Evolutionary conservation across 768 basidiomycete species (phyloP).

Genomic region (Dioszegia crocea): DNA sequence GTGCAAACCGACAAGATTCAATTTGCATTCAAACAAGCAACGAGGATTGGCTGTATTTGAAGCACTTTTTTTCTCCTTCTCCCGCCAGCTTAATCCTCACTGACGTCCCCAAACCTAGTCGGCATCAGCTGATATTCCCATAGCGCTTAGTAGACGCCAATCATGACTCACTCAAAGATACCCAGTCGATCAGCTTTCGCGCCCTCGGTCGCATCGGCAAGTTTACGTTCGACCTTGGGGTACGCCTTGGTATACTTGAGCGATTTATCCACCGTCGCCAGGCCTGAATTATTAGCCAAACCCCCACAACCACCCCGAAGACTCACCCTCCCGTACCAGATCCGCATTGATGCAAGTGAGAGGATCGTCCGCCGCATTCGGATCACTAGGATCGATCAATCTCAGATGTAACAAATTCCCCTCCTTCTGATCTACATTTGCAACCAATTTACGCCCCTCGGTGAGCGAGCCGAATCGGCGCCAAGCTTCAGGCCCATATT

Average conservation of each 20-base stretch:
- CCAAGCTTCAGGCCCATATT: slow-evolving; percentile 79
- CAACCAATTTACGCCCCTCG: slow-evolving; percentile 88
- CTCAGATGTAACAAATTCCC: slow-evolving; percentile 75
- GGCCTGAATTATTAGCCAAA: slow-evolving; percentile 23
- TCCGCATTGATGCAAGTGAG: slow-evolving; percentile 80
- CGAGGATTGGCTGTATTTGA: too few relatives aligned
- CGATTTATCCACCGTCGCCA: slow-evolving; percentile 47
- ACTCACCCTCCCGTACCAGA: slow-evolving; percentile 73
- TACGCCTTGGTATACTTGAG: slow-evolving; percentile 42
- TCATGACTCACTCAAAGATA: slow-evolving; percentile 47
- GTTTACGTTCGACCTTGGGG: slow-evolving; percentile 44
- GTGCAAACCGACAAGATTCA: too few relatives aligned
- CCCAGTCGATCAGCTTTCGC: slow-evolving; percentile 48
- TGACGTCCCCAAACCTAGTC: slow-evolving; percentile 45
- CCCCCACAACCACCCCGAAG: neutral
- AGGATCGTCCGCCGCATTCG: slow-evolving; percentile 63
- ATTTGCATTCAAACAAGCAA: too few relatives aligned
- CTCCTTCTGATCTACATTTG: slow-evolving; percentile 87
- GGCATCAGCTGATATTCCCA: neutral
- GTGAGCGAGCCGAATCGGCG: slow-evolving; percentile 79
- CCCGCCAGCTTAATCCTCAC: slow-evolving; percentile 35
- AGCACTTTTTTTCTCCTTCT: neutral
- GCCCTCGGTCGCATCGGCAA: slow-evolving; percentile 45
- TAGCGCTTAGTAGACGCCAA: neutral
- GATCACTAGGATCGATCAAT: slow-evolving; percentile 81